Base-by-base conservation (phyloP, 106 monocot species). In the Dactylorhiza incarnata region DNA sequence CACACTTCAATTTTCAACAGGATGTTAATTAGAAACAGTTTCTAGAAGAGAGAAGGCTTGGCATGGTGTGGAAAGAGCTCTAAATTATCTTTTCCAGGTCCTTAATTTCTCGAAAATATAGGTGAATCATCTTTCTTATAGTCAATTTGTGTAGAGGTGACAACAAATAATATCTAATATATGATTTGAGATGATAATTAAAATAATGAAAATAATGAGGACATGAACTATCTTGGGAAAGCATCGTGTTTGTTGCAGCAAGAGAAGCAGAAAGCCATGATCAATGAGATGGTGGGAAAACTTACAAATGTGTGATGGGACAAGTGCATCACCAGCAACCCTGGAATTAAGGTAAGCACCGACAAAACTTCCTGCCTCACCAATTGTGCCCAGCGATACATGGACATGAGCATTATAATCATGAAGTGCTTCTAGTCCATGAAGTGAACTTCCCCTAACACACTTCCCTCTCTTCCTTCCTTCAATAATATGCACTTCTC, bases 31-130 rank as follows among this genome's bases (percentile, higher is more conserved):
- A 94, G 93, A 97, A 75, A 79, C 91, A 75, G 76, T 86, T 84
- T 81, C 94, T 22, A 89, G 87, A 79, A 91, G 87, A 79, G 89
- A 81, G 70, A 94, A 97, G 80, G 97, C 97, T 20, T 97, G 97
- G 97, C 91, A 75, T 81, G 97, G 89, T 78, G 89, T 97, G 6
- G 97, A 97, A 85, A 86, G 83, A 79, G 77, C 84, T 50, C 71
- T 97, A 68, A 97, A 94, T 77, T 89, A 89, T 59, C 93, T 93
- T 10, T 82, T 94, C 14, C 87, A 94, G 93, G 97, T 97, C 71
- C 11, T 73, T 73, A 62, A 8, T 3, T 24, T 24, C 11, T 25
- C 25, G 25, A 9, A 63, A 25, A 63, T 9, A 9, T 25, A 9
- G 22, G 11, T 24, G 63, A 9, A 24, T 63, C 63, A 12, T 25